Evolutionary conservation across 2,329 filamentous ascomycete species (phyloP), one percentile per base, ranked within the genome.

Genomic region (Cladophialophora bantiana): DNA sequence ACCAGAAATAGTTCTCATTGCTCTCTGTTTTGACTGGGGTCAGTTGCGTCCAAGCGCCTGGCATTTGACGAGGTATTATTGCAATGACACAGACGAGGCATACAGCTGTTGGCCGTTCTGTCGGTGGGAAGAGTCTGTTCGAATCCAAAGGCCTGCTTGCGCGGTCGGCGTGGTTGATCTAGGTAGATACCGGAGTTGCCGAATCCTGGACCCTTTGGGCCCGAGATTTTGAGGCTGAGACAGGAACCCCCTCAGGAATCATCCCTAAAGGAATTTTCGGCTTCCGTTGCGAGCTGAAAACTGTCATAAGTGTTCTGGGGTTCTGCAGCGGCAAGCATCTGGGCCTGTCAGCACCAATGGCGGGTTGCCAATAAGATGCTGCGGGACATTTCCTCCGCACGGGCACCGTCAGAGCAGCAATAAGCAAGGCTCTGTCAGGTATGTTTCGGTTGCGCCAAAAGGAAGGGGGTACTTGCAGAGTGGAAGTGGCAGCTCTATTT

Each of bases 221-320:
- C 45, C 34, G 50, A 32, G 10, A 53, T 50, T 52, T 40, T 10
- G 59, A 61, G 45, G 59, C 59, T 61, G 45, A 54, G n/a, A 53
- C 53, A 12, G 13, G 34, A 34, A 53, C 4, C 9, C 4, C 7
- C 34, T 31, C 58, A 34, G 45, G 34, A 18, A 53, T 26, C 57
- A 50, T n/a, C 31, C 58, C 32, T 2, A 48, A 50, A 2, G 35
- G 45, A 53, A 9, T 20, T 40, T 60, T 61, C 59, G 59, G 59
- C 59, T 40, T 61, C 59, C 59, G 59, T 53, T 53, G 20, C 34
- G 59, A 61, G 59, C 59, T 61, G 59, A 61, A 40, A 38, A n/a
- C 32, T 20, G 59, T 38, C 40, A 50, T n/a, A 42, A 42, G 40
- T n/a, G 40, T 42, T 42, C 40, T 42, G 40, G 40, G 18, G 40